Base-by-base conservation (phyloP, 495 filamentous ascomycete genomes). In the Xylaria grammica region DNA sequence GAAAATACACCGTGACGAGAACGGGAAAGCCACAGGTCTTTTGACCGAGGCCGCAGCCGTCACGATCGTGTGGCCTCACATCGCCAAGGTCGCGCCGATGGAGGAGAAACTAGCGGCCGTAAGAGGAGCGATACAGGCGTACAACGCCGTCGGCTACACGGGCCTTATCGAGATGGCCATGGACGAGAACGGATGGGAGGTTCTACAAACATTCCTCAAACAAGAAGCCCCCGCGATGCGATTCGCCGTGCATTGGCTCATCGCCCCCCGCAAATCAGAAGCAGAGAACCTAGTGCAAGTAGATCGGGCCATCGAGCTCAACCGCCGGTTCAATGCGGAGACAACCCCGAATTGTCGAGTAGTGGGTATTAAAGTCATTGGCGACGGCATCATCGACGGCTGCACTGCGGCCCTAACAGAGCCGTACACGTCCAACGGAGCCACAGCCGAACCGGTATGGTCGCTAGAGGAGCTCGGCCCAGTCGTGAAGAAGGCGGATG, bases 111-210 rank as follows among this genome's bases (percentile, higher is more conserved):
- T 82, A 10, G 72, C 65, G n/a, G 82, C 85, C 0, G 69, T 89
- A 51, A 71, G 74, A 40, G 72, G 74, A 0, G 86, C 86, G 0
- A 76, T 87, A 15, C 46, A 63, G 4, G 77, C 81, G 10, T 89
- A 89, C 67, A 81, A 81, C 34, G 75, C 78, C 0, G 77, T 77
- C 4, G 87, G 87, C 3, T 89, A 88, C 63, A 89, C 88, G 1
- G 87, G 88, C 0, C 57, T 87, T 60, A 78, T 90, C 0, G 88
- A 90, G 65, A 89, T 90, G 86, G 87, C 86, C n/a, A 89, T 90
- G 87, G 85, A 89, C 45, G 82, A 89, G 30, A 78, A 76, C 9
- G 77, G 77, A 24, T 89, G 87, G 87, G 82, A 84, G 17, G 79
- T 85, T 30, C 65, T 90, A 34, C 79, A 83, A 10, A 66, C 73